These are phyloP conservation scores for Globisporangium iwayamae DNA, from an alignment of 352 stramenopile genomes.

Conservation along the genomic window DNA sequence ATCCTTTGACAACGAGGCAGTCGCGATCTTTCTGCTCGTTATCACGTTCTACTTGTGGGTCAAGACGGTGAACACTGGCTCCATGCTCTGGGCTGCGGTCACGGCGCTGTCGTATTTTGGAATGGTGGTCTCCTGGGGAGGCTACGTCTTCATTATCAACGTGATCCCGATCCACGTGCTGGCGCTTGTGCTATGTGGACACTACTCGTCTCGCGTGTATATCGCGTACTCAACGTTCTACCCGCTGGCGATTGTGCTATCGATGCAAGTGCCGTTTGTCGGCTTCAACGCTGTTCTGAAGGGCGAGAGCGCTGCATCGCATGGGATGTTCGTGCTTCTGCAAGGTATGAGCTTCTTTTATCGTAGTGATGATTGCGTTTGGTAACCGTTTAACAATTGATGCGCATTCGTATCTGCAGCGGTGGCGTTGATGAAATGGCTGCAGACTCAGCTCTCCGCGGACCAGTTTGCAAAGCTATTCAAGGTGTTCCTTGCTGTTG, in stretches of 20 bases:
- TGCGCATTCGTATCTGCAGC: constrained; percentile 21
- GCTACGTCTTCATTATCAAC: constrained; percentile 99
- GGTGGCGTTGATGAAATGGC: constrained; percentile 50
- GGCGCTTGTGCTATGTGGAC: constrained; percentile 85
- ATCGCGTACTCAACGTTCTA: constrained; percentile 99
- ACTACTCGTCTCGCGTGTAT: constrained; percentile 93
- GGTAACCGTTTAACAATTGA: neutral
- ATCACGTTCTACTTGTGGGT: constrained; percentile 98
- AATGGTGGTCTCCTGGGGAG: constrained; percentile 96
- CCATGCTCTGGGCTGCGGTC: constrained; percentile 62
- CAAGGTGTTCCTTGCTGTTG: constrained; percentile 28
- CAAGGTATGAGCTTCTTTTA: constrained; percentile 41
- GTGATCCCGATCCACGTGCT: constrained; percentile 96
- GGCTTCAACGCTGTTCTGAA: constrained; percentile 94
- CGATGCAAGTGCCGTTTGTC: constrained; percentile 98
- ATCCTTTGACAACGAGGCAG: constrained; percentile 98
- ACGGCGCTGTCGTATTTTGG: constrained; percentile 94
- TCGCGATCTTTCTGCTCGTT: constrained; percentile 97
- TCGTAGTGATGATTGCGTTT: neutral
- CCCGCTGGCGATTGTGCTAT: constrained; percentile 91
- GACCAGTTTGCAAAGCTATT: constrained; percentile 47
- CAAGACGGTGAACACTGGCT: constrained; percentile 67
- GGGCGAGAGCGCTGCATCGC: constrained; percentile 65
- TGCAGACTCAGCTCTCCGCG: constrained; percentile 45
- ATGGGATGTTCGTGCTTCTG: constrained; percentile 94